Evolutionary conservation across 495 filamentous ascomycete species (phyloP).

Genomic region (Tuber aestivum): DNA sequence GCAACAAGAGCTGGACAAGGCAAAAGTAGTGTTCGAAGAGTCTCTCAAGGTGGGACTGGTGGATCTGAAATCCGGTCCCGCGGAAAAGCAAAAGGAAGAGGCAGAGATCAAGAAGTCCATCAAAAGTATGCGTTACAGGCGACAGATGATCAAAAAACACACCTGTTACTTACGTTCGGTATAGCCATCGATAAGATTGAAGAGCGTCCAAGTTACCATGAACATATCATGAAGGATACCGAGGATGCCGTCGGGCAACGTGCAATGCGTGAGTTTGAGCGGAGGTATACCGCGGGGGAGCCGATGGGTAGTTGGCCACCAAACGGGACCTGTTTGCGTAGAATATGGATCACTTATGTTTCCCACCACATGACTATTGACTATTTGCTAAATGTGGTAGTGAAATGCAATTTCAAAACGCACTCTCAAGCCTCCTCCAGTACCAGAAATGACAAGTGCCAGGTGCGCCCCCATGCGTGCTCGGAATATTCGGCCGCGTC

Average conservation of each 20-base stretch:
- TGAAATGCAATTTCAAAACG: slow-evolving; percentile 42
- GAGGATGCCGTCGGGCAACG: slow-evolving; percentile 26
- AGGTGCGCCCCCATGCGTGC: slow-evolving; percentile 25
- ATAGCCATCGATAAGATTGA: slow-evolving; percentile 31
- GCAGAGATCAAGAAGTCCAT: slow-evolving; percentile 31
- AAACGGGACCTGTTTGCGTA: slow-evolving; percentile 32
- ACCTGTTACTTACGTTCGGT: neutral
- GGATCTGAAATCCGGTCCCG: slow-evolving; percentile 4
- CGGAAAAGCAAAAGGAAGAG: slow-evolving; percentile 25
- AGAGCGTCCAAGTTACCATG: slow-evolving; percentile 4
- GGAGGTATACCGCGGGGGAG: slow-evolving; percentile 25
- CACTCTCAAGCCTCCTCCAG: slow-evolving; percentile 32
- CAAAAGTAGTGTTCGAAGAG: slow-evolving; percentile 23
- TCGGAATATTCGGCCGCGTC: slow-evolving; percentile 32
- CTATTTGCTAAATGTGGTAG: slow-evolving; percentile 20
- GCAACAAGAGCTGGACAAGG: slow-evolving; percentile 26
- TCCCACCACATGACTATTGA: neutral
- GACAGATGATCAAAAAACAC: too few relatives aligned
- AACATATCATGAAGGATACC: neutral
- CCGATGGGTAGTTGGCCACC: slow-evolving; percentile 37
- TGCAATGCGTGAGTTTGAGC: slow-evolving; percentile 35
- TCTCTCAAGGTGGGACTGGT: slow-evolving; percentile 23
- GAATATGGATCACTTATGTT: slow-evolving; percentile 40
- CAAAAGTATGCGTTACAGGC: slow-evolving; percentile 7
- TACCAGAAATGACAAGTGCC: slow-evolving; percentile 20